A percentile compares a stretch with the other conserved stretches of the same genome.
phyloP scores from a whole-genome alignment of 306 rosid genomes.

The Psophocarpus tetragonolobus region DNA sequence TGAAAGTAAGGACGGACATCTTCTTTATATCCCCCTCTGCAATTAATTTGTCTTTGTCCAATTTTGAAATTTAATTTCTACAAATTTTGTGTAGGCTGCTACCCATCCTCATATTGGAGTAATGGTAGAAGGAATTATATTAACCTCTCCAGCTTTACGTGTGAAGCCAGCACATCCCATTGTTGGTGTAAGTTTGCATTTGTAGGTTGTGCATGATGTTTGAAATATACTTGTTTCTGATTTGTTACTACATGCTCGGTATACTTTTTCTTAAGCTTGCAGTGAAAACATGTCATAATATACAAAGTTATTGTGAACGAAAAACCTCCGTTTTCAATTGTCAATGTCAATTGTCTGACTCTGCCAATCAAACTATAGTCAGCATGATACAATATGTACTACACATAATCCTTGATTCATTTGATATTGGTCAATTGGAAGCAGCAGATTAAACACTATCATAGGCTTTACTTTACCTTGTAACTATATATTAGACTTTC shows the following conservation, averaged over 20 bases:
- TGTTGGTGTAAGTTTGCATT: conserved; percentile 69
- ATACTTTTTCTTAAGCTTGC: background rate
- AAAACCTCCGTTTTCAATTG: background rate
- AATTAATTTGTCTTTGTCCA: background rate
- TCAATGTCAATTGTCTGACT: background rate
- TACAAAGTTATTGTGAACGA: background rate
- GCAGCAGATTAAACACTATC: background rate
- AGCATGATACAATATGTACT: conserved; percentile 2
- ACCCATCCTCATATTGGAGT: conserved; percentile 55
- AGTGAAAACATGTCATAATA: background rate
- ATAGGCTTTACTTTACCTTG: background rate
- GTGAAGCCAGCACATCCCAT: conserved; percentile 96
- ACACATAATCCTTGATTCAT: background rate
- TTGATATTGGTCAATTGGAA: background rate
- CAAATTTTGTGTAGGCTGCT: conserved; percentile 62
- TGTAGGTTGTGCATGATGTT: background rate
- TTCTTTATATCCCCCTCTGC: background rate
- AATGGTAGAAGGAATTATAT: conserved; percentile 80
- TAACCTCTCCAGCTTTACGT: conserved; percentile 96
- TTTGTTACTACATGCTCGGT: background rate
- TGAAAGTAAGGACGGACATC: conserved; percentile 59
- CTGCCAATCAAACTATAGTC: background rate
- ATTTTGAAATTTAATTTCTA: background rate
- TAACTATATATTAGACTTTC: background rate
- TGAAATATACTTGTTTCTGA: background rate